Base-by-base conservation (phyloP, 306 rosid species). In the Glycine latifolia region DNA sequence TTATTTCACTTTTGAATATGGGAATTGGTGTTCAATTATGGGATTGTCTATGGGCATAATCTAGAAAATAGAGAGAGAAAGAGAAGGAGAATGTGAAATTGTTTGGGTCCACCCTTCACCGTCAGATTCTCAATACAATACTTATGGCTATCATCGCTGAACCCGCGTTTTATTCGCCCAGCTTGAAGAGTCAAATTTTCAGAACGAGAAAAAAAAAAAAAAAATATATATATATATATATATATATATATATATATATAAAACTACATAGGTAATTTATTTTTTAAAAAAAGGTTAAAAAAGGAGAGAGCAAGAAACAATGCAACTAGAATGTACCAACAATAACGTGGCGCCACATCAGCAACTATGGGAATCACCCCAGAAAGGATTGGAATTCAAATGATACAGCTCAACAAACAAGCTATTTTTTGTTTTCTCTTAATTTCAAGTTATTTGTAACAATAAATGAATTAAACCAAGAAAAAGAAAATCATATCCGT, bases 311-410 rank as follows among this genome's bases (percentile, higher is more conserved):
- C 44, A 53, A 15, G 62, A 77, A 77, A 70, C 52, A 54, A 54
- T 75, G 15, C 43, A 71, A 33, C 58, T 55, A 13, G 53, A 33
- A 33, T 67, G 35, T 9, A 55, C 47, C 67, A 10, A 68, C 75
- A 77, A 53, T 76, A 87, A 52, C 26, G 67, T 71, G 59, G 82
- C 63, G 75, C 91, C 89, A 88, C 79, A 67, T 86, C 87, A 77
- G 70, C 71, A 43, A 54, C 75, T 33, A 17, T 14, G 44, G 68
- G 67, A 83, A 85, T 75, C 82, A 73, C 79, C 79, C 83, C 49
- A 49, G 62, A 71, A 33, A 76, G 77, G 73, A 81, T 83, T 79
- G 75, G 83, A 78, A 83, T 81, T 75, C 78, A 83, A 79, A 72
- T 80, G 71, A 84, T 52, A 79, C 76, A 79, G 76, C 58, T 55